Base-by-base conservation (phyloP, 2,329 filamentous ascomycete species). In the Talaromyces sp. region DNA sequence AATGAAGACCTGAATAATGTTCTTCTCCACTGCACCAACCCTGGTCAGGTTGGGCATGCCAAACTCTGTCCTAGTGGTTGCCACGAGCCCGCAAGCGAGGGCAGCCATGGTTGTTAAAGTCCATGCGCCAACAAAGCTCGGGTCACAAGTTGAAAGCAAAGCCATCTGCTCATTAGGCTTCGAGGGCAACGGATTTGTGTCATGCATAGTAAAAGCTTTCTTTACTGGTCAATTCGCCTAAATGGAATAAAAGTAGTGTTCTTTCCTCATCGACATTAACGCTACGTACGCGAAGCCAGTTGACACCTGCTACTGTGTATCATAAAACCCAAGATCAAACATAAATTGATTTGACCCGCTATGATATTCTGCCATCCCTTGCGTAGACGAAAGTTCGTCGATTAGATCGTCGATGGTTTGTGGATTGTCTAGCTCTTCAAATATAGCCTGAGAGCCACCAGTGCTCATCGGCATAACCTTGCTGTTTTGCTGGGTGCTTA, bases 21-120 rank as follows among this genome's bases (percentile, higher is more conserved):
- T n/a, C 65, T 73, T 2, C 72, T 70, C 57, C 71, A 73, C 52
- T 73, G 71, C 64, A 73, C 63, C 60, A 73, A 73, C 51, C 71
- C 71, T 1, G 71, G 71, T 0, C 62, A 64, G 24, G 66, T 73
- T 21, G 71, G 71, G 1, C 70, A 72, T 56, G 63, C 70, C 1
- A 71, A 72, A 66, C 58, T 71, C 2, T 73, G 71, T 63, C 21
- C 48, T 7, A 67, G 62, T 48, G 71, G 70, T 35, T 73, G 71
- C 65, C 24, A 61, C 63, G 61, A 62, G 66, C 51, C 60, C 43
- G 21, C 57, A 62, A 52, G 12, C n/a, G 70, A 71, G 62, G 71
- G 70, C 19, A 73, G 71, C 58, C 69, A 70, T 62, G 55, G 27
- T 7, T 57, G 55, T 46, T 46, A 38, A 9, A 21, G n/a, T 43